Conservation (phyloP, 176 grass and related monocot species). For the Themeda triandra region DNA sequence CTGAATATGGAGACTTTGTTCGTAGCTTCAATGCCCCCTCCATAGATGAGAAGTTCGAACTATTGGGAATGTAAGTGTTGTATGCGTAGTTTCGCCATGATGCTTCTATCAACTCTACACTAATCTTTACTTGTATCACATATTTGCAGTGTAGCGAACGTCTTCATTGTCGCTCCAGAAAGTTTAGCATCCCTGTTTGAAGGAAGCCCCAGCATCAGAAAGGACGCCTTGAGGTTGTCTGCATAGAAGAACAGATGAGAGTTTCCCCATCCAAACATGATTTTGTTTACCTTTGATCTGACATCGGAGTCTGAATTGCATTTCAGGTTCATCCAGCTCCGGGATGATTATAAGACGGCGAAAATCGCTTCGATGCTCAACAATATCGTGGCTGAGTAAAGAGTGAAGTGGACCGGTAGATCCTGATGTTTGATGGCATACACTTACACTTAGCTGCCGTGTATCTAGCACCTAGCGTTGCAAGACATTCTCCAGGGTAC, state of each 20-base stretch:
- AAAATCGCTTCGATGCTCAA: conserved; percentile 94
- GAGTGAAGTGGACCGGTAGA: background rate
- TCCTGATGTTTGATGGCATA: background rate
- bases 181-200: conserved; percentile 93
- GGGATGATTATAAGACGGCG: conserved; percentile 92
- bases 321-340: conserved; percentile 94
- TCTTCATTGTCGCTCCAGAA: conserved; percentile 98
- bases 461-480: background rate
- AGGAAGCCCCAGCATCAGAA: conserved; percentile 91
- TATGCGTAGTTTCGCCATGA: background rate
- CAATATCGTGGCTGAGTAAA: conserved; percentile 66
- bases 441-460: background rate
- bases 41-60: conserved; percentile 98
- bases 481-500: background rate
- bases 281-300: background rate
- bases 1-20: conserved; percentile 97
- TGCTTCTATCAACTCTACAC: background rate
- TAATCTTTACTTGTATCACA: conserved; percentile 10
- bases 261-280: background rate
- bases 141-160: conserved; percentile 81
- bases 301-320: conserved; percentile 32
- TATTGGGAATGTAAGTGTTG: conserved; percentile 85
- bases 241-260: background rate
- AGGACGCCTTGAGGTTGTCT: conserved; percentile 81
- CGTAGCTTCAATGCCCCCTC: conserved; percentile 94